A percentile compares a stretch with the other conserved stretches of the same genome.
Conservation (phyloP, 495 filamentous ascomycete species). For the Penicillium herquei region DNA sequence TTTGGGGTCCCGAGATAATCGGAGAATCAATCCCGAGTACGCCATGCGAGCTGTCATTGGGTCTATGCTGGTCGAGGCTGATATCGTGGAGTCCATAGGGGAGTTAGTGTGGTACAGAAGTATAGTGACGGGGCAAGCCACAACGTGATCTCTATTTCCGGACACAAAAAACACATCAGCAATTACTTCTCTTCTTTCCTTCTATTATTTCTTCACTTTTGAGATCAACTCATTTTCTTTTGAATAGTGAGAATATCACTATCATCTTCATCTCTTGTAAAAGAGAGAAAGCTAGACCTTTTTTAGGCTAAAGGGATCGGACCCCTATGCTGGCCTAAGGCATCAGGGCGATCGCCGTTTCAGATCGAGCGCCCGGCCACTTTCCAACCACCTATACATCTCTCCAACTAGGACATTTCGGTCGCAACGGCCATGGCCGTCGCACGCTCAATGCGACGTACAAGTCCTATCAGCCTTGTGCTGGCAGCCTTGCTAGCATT, state of each 20-base stretch:
- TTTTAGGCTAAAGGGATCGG: not conserved
- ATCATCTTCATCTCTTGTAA: not conserved
- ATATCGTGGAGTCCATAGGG: not conserved
- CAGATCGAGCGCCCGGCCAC: slow-evolving; percentile 4
- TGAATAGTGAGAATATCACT: not conserved
- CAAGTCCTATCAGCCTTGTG: slow-evolving; percentile 64
- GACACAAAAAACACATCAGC: not conserved
- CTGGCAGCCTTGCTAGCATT: slow-evolving; percentile 59
- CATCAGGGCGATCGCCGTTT: slow-evolving; percentile 13
- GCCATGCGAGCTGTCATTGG: not conserved
- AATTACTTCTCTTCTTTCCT: not conserved
- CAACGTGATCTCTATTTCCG: slow-evolving; percentile 1
- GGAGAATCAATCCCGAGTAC: not conserved
- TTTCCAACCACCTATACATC: slow-evolving; percentile 13
- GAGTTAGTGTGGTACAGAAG: not conserved
- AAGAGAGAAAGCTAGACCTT: not conserved
- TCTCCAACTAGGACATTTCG: slow-evolving; percentile 7
- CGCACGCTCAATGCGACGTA: slow-evolving; percentile 61
- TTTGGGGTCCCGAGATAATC: slow-evolving; percentile 11
- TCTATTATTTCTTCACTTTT: not conserved
- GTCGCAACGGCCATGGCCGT: slow-evolving; percentile 44
- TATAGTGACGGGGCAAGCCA: not conserved
- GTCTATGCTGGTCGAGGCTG: slow-evolving; percentile 1
- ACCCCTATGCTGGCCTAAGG: slow-evolving; percentile 20
- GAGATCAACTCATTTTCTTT: too few relatives aligned